These are phyloP conservation scores for Mycena chlorophos DNA, from an alignment of 768 basidiomycete genomes.

Conservation along the genomic window DNA sequence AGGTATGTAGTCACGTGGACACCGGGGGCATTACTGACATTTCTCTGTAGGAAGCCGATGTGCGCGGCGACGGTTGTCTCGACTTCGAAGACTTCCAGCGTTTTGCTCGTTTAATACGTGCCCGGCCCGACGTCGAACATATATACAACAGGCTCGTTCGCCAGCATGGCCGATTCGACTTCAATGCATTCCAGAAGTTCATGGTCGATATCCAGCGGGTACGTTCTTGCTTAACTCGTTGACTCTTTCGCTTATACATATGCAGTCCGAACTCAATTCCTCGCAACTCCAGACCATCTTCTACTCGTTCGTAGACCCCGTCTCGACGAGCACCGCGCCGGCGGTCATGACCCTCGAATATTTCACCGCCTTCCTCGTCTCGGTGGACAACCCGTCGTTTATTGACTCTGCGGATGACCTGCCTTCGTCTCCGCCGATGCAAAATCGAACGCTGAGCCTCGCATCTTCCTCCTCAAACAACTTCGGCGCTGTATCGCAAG, in stretches of 20 bases:
- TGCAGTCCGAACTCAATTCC: conserved; percentile 37
- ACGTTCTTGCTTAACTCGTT: conserved; percentile 26
- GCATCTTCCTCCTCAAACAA: conserved; percentile 3
- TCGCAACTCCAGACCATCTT: conserved; percentile 38
- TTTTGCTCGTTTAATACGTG: conserved; percentile 81
- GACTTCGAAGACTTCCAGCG: conserved; percentile 78
- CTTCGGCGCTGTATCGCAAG: conserved; percentile 54
- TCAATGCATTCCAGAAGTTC: conserved; percentile 45
- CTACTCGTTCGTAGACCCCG: conserved; percentile 32
- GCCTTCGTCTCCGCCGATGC: conserved; percentile 49
- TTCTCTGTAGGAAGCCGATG: conserved; percentile 59
- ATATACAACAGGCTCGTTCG: conserved; percentile 50
- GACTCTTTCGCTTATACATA: conserved; percentile 41
- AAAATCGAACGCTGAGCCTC: conserved; percentile 30
- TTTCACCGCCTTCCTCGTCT: conserved; percentile 80
- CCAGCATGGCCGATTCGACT: conserved; percentile 41
- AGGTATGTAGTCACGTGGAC: conserved; percentile 36
- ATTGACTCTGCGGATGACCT: conserved; percentile 39
- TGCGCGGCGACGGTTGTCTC: conserved; percentile 54
- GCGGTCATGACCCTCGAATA: conserved; percentile 54
- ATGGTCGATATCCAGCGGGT: conserved; percentile 48
- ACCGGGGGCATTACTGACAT: conserved; percentile 1
- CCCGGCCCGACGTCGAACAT: conserved; percentile 74
- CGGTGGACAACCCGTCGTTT: conserved; percentile 67
- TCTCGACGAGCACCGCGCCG: conserved; percentile 28